Evolutionary conservation across 495 filamentous ascomycete genomes (phyloP), one percentile per base, ranked within the genome.

Genomic region (Daldinia bambusicola): DNA sequence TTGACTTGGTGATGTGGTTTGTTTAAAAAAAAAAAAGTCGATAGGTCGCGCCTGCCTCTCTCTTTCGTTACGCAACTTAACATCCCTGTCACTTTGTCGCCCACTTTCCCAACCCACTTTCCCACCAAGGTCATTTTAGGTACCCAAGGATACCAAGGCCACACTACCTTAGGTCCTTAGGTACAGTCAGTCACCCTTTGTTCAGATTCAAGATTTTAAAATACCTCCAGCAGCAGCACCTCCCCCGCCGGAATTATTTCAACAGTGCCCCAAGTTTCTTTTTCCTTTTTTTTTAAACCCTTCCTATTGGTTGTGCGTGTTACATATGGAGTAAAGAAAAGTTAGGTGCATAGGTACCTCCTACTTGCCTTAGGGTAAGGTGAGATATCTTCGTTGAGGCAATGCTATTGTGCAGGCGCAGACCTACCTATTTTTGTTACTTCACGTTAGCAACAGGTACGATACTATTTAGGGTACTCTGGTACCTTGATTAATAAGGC

Each of bases 1-100:
- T 73, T 73, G 70, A 73, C 70, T 64, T 68, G 61, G 61, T 73
- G 70, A 69, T 69, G 70, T 73, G 70, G 61, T 73, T 69, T 69
- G 65, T 73, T 73, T 69, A 73, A 73, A 69, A 63, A 26, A 26
- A 26, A 66, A 70, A 65, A 56, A 62, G 65, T 69, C 56, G 66
- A 73, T 73, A 65, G 50, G 70, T 73, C 70, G 70, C 70, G 70
- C 55, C 66, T 73, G 56, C 52, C 45, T 32, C 31, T 51, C 45
- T 32, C 31, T 51, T 51, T 73, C 52, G 70, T 73, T 73, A 69
- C 70, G 70, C 70, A 73, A 66, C 66, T 62, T 61, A 50, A 55
- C 62, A 73, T 66, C 70, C 70, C 70, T 73, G 70, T 55, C 61
- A 58, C 9, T 37, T 56, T 53, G 26, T 53, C 26, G 14, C 50